Base-by-base conservation (phyloP, 768 basidiomycete genomes). In the Termitomyces sp. region DNA sequence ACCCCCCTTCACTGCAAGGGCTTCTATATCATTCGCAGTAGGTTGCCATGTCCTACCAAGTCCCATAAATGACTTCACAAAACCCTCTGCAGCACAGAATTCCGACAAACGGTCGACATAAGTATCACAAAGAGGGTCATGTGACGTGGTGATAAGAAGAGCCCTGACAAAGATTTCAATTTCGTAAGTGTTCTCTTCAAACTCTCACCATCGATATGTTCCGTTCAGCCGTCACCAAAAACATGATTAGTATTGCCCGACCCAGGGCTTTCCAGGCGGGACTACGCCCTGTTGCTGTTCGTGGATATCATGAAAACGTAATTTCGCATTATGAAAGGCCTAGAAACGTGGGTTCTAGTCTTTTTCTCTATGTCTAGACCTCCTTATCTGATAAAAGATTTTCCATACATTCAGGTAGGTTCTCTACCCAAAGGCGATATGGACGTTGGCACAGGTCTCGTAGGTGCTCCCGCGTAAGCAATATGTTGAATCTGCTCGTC, bases 261-360 rank as follows among this genome's bases (percentile, higher is more conserved):
- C 73, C 78, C 37, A 71, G 61, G 51, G 63, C 73, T 42, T 59
- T 74, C 30, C 75, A 74, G 54, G 62, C 74, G 32, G 66, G 72
- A 27, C 53, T 79, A 11, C 71, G 78, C 3, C 83, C 86, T n/a
- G 66, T 80, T 19, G 69, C 81, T 53, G 76, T 79, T 63, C 85
- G 94, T 65, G 79, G 76, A 5, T 98, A 98, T 69, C 95, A 98
- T 68, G 93, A 95, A 71, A 97, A 98, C 67, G 96, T 98, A 49
- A 93, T 95, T 61, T 89, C 91, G 25, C 97, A 98, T 75, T 98
- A 98, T 72, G 96, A 98, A 79, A 85, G 83, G 73, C 97, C 97
- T 62, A 85, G 90, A 79, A 99, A 99, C 76, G 96, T 98, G 66
- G 52, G 89, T 82, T 32, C 62, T 67, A 61, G 60, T 63, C 67